Conservation (phyloP, 1,284 basidiomycete genomes). For the Abortiporus biennis region DNA sequence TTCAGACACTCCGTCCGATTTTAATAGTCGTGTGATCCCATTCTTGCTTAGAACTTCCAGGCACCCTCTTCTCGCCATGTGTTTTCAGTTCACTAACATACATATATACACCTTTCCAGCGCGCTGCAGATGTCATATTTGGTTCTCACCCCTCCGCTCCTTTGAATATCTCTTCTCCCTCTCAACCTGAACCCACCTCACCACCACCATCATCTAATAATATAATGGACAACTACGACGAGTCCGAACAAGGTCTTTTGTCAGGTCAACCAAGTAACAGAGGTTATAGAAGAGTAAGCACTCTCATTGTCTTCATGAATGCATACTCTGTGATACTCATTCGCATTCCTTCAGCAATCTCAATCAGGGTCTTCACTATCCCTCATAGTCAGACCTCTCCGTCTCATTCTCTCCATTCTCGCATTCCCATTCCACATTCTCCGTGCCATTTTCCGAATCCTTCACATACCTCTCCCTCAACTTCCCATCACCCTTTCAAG, state of each 20-base stretch:
- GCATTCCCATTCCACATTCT: conserved; percentile 26
- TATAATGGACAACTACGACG: conserved; percentile 41
- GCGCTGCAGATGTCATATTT: conserved; percentile 58
- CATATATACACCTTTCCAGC: conserved; percentile 26
- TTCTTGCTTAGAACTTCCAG: no score
- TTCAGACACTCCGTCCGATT: no score
- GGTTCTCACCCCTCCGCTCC: conserved; percentile 28
- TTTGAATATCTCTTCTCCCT: conserved; percentile 8
- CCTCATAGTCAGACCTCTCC: conserved; percentile 18
- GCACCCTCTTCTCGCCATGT: no score
- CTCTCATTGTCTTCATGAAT: conserved; percentile 7
- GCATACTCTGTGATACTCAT: not conserved
- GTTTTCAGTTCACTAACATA: no score
- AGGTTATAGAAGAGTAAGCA: conserved; percentile 19
- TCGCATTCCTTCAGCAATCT: not conserved
- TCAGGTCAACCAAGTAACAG: conserved; percentile 14
- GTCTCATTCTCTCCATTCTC: conserved; percentile 25
- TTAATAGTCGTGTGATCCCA: no score
- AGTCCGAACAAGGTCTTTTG: conserved; percentile 36
- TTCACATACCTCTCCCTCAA: conserved; percentile 28
- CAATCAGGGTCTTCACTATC: conserved; percentile 9
- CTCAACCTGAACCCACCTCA: conserved; percentile 6
- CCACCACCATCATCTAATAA: conserved; percentile 10
- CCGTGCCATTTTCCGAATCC: conserved; percentile 27
- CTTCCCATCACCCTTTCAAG: conserved; percentile 22